Percentiles rank a stretch among this genome's conserved stretches.
Evolutionary conservation across 2,329 filamentous ascomycete genomes (phyloP).

Genomic region (Verticillium tricorpus): DNA sequence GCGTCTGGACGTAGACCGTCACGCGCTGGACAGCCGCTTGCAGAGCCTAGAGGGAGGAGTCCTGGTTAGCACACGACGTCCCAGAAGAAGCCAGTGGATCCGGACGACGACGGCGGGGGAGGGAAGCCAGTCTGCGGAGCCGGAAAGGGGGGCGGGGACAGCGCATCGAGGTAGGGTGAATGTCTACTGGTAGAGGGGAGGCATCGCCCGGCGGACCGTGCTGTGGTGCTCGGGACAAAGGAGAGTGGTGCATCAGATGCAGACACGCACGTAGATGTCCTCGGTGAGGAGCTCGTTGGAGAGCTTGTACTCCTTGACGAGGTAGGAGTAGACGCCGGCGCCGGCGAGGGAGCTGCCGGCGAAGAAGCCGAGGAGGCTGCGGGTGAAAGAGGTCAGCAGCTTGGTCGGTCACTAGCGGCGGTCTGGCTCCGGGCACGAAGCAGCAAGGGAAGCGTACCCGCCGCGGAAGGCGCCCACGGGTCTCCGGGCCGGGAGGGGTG

Average conservation of each 20-base stretch:
- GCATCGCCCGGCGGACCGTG: neutral
- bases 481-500: constrained; percentile 50
- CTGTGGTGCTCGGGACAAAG: neutral
- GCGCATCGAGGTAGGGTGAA: constrained; percentile 1
- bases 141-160: neutral
- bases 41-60: constrained; percentile 55
- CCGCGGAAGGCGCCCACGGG: constrained; percentile 58
- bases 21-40: constrained; percentile 84
- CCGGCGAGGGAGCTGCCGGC: constrained; percentile 77
- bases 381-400: constrained; percentile 4
- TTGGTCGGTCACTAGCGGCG: neutral
- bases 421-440: neutral
- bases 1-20: constrained; percentile 73
- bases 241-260: constrained; percentile 26
- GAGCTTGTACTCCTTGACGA: constrained; percentile 87
- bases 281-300: constrained; percentile 91
- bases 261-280: constrained; percentile 84
- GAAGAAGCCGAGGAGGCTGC: constrained; percentile 86
- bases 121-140: neutral
- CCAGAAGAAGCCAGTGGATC: neutral
- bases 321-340: constrained; percentile 82
- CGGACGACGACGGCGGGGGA: neutral
- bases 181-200: constrained; percentile 1
- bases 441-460: constrained; percentile 41
- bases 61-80: constrained; percentile 1